Evolutionary conservation across 2,329 filamentous ascomycete species (phyloP).

Genomic region (Trichoderma lentiforme): DNA sequence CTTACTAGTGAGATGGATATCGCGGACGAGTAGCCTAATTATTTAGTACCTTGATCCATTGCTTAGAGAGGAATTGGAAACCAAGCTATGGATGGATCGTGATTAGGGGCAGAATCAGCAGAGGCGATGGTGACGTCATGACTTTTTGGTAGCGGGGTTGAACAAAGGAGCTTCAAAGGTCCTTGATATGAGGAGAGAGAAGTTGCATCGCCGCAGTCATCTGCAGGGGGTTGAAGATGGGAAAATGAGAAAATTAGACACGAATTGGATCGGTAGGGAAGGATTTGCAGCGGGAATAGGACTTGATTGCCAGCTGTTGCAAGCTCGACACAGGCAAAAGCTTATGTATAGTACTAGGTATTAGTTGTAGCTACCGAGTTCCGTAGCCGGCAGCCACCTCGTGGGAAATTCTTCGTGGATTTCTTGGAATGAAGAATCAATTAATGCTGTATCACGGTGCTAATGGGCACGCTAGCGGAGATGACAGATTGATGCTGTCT

Average conservation of each 20-base stretch:
- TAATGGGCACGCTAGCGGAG: background rate
- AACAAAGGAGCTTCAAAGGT: background rate
- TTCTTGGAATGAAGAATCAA: background rate
- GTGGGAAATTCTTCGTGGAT: background rate
- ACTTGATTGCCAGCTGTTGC: background rate
- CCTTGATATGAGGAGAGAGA: background rate
- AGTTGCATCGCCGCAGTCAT: background rate
- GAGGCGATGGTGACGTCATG: slow-evolving; percentile 5
- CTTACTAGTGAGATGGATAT: background rate
- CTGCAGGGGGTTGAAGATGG: background rate
- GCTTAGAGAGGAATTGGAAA: background rate
- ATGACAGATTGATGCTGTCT: background rate
- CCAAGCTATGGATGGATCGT: background rate
- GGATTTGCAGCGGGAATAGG: background rate
- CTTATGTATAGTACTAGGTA: background rate
- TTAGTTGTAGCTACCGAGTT: background rate
- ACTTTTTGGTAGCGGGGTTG: background rate
- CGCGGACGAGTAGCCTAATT: background rate
- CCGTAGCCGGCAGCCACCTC: background rate
- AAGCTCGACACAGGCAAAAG: background rate
- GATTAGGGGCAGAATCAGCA: background rate
- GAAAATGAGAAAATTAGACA: background rate
- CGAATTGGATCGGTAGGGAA: background rate
- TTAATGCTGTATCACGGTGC: background rate
- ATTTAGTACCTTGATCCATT: background rate